A percentile compares a stretch with the other conserved stretches of the same genome.
phyloP scores from a whole-genome alignment of 2,329 filamentous ascomycete genomes.

The Cladophialophora chaetospira region DNA sequence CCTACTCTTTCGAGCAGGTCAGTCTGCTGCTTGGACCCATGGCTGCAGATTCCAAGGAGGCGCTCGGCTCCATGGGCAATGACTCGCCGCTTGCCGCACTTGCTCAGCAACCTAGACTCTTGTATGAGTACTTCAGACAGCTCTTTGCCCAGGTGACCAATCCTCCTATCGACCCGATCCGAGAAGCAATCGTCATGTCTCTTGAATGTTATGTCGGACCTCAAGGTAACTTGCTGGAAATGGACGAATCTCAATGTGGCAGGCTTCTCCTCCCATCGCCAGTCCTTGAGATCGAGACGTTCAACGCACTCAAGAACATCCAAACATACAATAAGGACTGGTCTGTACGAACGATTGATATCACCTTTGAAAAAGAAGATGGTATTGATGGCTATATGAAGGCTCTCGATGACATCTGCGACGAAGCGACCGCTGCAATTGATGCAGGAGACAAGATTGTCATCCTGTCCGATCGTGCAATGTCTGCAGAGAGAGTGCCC shows the following conservation, averaged over 20 bases:
- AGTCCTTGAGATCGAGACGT: slow-evolving; percentile 84
- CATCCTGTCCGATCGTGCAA: slow-evolving; percentile 84
- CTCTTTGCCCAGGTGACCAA: slow-evolving; percentile 98
- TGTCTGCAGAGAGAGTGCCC: slow-evolving; percentile 76
- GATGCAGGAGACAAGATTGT: slow-evolving; percentile 82
- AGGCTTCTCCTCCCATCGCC: slow-evolving; percentile 85
- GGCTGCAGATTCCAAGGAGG: slow-evolving; percentile 96
- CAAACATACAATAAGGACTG: slow-evolving; percentile 71
- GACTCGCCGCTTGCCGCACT: slow-evolving; percentile 91
- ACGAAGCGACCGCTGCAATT: slow-evolving; percentile 80
- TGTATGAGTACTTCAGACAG: slow-evolving; percentile 97
- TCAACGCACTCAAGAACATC: slow-evolving; percentile 83
- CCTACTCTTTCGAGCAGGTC: slow-evolving; percentile 94
- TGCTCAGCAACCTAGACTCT: slow-evolving; percentile 81
- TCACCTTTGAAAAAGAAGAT: slow-evolving; percentile 86
- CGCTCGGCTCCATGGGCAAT: slow-evolving; percentile 96
- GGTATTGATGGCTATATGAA: slow-evolving; percentile 82
- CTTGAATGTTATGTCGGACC: slow-evolving; percentile 94
- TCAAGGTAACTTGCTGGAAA: slow-evolving; percentile 91
- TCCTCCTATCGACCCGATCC: slow-evolving; percentile 93
- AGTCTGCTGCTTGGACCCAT: slow-evolving; percentile 89
- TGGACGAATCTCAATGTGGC: slow-evolving; percentile 86
- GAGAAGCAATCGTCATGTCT: slow-evolving; percentile 98
- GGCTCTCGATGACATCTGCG: slow-evolving; percentile 85
- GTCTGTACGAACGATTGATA: slow-evolving; percentile 87